A percentile compares a stretch with the other conserved stretches of the same genome.
These are phyloP conservation scores for Nematodospora valgi DNA, from an alignment of 805 yeast species.

Conservation along the genomic window DNA sequence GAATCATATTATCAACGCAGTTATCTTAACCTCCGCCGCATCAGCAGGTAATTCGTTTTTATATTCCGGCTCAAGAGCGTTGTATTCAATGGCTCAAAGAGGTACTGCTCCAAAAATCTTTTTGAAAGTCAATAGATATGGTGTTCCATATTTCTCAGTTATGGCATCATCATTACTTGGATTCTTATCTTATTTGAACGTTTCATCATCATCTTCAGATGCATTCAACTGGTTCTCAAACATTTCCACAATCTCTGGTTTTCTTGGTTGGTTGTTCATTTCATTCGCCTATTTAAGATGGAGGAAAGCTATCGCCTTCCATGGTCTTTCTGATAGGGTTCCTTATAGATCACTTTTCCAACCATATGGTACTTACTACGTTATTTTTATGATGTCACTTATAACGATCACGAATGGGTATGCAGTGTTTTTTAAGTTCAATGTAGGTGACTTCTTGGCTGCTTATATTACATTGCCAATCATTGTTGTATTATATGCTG, in stretches of 20 bases:
- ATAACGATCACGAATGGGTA: slow-evolving; percentile 71
- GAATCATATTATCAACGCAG: slow-evolving; percentile 61
- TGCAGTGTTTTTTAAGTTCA: slow-evolving; percentile 60
- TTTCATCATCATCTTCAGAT: slow-evolving; percentile 46
- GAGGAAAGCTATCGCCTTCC: slow-evolving; percentile 59
- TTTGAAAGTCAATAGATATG: slow-evolving; percentile 35
- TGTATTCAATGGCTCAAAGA: slow-evolving; percentile 36
- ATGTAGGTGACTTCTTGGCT: slow-evolving; percentile 59
- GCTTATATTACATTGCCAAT: slow-evolving; percentile 68
- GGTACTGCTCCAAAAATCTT: slow-evolving; percentile 40
- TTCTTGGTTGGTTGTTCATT: slow-evolving; percentile 59
- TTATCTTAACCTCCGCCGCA: slow-evolving; percentile 56
- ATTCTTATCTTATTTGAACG: slow-evolving; percentile 52
- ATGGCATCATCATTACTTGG: slow-evolving; percentile 32
- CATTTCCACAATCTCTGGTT: slow-evolving; percentile 64
- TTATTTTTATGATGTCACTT: slow-evolving; percentile 47
- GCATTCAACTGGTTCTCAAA: slow-evolving; percentile 67
- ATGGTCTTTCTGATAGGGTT: slow-evolving; percentile 51
- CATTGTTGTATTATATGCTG: slow-evolving; percentile 50
- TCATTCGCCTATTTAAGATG: slow-evolving; percentile 55
- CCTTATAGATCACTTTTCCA: slow-evolving; percentile 56
- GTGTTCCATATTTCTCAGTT: slow-evolving; percentile 40
- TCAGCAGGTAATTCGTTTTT: slow-evolving; percentile 44
- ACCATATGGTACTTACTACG: slow-evolving; percentile 56
- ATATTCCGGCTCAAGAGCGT: slow-evolving; percentile 40